These are phyloP conservation scores for Crataegus laevigata DNA, from an alignment of 306 rosid species.

Conservation along the genomic window DNA sequence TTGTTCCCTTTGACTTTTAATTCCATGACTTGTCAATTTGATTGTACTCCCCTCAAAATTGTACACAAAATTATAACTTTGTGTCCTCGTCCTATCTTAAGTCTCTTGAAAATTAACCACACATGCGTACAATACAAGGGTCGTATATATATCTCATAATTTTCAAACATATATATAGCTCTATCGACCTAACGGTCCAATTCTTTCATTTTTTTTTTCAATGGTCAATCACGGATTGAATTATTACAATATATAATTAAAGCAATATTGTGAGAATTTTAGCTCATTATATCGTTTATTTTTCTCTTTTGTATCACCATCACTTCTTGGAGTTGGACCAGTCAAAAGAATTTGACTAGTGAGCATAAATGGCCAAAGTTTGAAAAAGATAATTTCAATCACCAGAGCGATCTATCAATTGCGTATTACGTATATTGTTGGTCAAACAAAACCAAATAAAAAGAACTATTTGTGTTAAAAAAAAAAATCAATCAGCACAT, in stretches of 20 bases:
- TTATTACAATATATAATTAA: background rate
- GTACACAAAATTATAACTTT: slow-evolving; percentile 25
- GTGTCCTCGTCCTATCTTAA: slow-evolving; percentile 9
- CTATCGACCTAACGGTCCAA: slow-evolving; percentile 3
- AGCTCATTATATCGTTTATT: background rate
- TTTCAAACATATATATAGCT: background rate
- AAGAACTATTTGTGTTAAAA: too few species aligned
- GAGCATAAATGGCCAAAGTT: background rate
- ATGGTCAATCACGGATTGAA: background rate
- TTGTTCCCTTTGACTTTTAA: slow-evolving; percentile 2
- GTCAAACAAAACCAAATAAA: too few species aligned
- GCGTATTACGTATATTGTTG: too few species aligned
- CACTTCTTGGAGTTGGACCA: slow-evolving; percentile 9
- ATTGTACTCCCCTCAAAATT: slow-evolving; percentile 15
- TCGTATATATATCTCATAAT: background rate
- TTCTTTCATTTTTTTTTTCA: slow-evolving; percentile 8
- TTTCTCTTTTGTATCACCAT: background rate
- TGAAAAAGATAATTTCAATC: background rate
- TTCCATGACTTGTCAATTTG: background rate
- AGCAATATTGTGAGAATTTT: background rate
- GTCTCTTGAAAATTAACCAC: slow-evolving; percentile 18
- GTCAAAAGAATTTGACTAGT: background rate
- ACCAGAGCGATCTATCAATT: background rate
- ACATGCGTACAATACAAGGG: slow-evolving; percentile 27
- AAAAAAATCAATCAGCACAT: too few species aligned